These are phyloP conservation scores for Candida incommunis DNA, from an alignment of 805 yeast species.

Conservation along the genomic window DNA sequence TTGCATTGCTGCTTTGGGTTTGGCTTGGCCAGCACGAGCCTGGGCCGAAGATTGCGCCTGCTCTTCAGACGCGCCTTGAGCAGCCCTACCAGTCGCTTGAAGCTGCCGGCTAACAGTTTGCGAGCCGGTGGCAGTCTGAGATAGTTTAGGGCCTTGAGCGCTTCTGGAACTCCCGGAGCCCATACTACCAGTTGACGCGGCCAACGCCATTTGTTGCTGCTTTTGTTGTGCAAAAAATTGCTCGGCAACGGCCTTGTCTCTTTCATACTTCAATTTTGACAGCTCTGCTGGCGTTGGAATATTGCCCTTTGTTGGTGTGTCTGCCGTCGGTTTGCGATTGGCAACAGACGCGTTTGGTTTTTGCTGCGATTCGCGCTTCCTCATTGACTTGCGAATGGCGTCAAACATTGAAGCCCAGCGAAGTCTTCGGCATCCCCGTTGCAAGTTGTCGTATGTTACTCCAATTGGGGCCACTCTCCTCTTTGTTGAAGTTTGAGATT, in stretches of 20 bases:
- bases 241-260: slow-evolving; percentile 76
- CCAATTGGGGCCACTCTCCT: slow-evolving; percentile 85
- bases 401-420: slow-evolving; percentile 98
- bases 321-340: slow-evolving; percentile 14
- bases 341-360: slow-evolving; percentile 33
- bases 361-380: slow-evolving; percentile 70
- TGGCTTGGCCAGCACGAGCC: no score
- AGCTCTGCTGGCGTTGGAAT: slow-evolving; percentile 77
- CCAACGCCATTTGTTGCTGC: slow-evolving; percentile 2
- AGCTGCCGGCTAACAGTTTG: no score
- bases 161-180: no score
- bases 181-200: background rate
- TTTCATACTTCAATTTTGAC: slow-evolving; percentile 66
- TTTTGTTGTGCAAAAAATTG: slow-evolving; percentile 24
- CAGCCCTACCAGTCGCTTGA: no score
- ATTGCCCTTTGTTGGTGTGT: slow-evolving; percentile 14
- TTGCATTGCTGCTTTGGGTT: background rate
- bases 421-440: slow-evolving; percentile 78
- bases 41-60: no score
- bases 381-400: slow-evolving; percentile 79
- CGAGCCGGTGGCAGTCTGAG: background rate
- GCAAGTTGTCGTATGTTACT: slow-evolving; percentile 84
- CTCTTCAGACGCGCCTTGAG: no score
- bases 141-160: background rate
- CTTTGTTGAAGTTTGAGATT: slow-evolving; percentile 76